Conservation (phyloP, 495 filamentous ascomycete genomes). For the Podospora fimiseda region DNA sequence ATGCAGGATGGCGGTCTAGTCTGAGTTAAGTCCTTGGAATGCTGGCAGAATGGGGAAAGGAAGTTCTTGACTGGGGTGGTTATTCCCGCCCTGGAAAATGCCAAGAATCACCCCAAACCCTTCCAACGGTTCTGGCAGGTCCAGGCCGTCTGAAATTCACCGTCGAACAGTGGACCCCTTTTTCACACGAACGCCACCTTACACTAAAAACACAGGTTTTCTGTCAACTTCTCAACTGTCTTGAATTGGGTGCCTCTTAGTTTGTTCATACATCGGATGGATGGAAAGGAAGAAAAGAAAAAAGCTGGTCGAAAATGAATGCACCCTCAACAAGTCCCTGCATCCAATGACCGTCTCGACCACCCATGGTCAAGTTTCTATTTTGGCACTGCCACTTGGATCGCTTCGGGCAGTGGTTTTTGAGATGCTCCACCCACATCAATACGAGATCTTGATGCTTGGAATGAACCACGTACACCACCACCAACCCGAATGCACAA, state of each 20-base stretch:
- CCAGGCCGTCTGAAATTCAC: too few species aligned
- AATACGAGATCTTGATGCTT: background rate
- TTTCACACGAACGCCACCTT: too few species aligned
- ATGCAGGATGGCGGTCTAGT: background rate
- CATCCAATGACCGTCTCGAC: conserved; percentile 1
- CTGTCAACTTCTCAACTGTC: too few species aligned
- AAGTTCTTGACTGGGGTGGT: background rate
- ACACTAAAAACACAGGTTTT: too few species aligned
- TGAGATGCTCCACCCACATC: too few species aligned
- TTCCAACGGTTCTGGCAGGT: background rate
- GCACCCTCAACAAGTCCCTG: background rate
- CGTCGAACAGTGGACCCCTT: too few species aligned
- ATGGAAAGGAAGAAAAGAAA: background rate
- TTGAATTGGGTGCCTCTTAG: too few species aligned
- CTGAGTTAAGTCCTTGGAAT: background rate
- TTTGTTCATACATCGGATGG: too few species aligned
- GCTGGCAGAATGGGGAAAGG: background rate
- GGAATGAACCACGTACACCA: background rate
- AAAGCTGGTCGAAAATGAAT: background rate
- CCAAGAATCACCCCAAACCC: background rate
- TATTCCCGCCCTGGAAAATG: background rate
- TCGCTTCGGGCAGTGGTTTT: too few species aligned
- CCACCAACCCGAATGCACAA: background rate
- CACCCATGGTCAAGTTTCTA: conserved; percentile 3
- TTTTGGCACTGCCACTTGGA: conserved; percentile 16